phyloP scores from a whole-genome alignment of 179 eudicot genomes.

The Camellia oleifera region DNA sequence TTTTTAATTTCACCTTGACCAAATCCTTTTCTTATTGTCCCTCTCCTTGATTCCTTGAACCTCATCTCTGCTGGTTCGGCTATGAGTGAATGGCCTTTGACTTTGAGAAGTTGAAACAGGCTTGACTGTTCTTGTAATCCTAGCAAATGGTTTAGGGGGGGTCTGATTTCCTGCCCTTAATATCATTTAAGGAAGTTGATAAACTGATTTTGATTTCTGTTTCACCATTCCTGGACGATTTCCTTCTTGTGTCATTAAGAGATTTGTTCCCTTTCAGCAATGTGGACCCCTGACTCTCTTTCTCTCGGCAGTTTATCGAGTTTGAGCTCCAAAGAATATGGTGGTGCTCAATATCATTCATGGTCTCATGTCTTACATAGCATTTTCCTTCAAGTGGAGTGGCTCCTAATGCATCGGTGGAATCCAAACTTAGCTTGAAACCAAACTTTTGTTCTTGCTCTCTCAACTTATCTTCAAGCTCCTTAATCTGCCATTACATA shows the following conservation, averaged over 20 bases:
- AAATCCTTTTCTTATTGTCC: conserved; percentile 70
- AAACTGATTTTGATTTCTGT: conserved; percentile 53
- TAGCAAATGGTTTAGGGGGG: conserved; percentile 51
- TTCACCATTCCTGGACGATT: conserved; percentile 63
- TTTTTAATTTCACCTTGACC: conserved; percentile 38
- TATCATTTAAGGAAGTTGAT: conserved; percentile 40
- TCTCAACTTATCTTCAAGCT: conserved; percentile 73
- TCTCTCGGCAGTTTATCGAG: conserved; percentile 42
- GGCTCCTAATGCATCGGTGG: too few species aligned
- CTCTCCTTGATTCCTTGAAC: conserved; percentile 52
- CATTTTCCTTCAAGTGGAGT: conserved; percentile 3
- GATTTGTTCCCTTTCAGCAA: conserved; percentile 43
- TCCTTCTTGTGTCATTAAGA: conserved; percentile 45
- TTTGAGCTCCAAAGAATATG: conserved; percentile 59
- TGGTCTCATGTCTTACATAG: conserved; percentile 35
- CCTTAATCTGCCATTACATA: conserved; percentile 54
- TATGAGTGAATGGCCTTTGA: conserved; percentile 32
- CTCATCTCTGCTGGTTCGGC: conserved; percentile 40
- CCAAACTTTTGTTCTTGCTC: conserved; percentile 39
- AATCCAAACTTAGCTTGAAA: too few species aligned
- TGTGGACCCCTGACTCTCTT: conserved; percentile 42
- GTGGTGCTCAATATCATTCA: conserved; percentile 44
- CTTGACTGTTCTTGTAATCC: conserved; percentile 41
- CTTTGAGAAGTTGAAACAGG: conserved; percentile 36
- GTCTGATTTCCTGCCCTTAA: conserved; percentile 66